A percentile compares a stretch with the other conserved stretches of the same genome.
These are phyloP conservation scores for Alternaria postmessia DNA, from an alignment of 2,329 filamentous ascomycete species.

Conservation along the genomic window DNA sequence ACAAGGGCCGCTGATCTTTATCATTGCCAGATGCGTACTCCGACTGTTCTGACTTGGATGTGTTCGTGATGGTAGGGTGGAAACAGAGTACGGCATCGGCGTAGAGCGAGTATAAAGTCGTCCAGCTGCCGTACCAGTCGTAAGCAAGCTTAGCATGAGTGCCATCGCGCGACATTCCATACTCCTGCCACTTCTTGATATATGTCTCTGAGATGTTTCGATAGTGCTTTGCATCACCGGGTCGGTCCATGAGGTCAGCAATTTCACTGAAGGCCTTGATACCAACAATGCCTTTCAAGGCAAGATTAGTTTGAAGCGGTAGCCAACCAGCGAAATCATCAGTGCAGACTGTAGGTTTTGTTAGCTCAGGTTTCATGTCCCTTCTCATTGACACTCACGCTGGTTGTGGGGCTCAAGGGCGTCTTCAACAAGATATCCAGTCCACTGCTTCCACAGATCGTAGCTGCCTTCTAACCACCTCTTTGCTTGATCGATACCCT, in stretches of 20 bases:
- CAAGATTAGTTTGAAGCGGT: constrained; percentile 81
- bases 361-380: constrained; percentile 10
- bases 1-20: constrained; percentile 32
- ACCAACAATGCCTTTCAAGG: constrained; percentile 83
- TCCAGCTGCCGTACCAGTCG: constrained; percentile 81
- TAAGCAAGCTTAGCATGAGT: constrained; percentile 82
- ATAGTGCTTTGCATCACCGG: constrained; percentile 66
- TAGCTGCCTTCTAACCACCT: constrained; percentile 76
- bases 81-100: constrained; percentile 83
- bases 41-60: constrained; percentile 6
- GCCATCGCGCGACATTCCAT: constrained; percentile 73
- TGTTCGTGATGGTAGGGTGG: constrained; percentile 64
- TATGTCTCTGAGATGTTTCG: constrained; percentile 71
- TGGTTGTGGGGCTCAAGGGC: constrained; percentile 78
- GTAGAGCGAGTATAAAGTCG: constrained; percentile 86
- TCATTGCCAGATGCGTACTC: constrained; percentile 16
- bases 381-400: constrained; percentile 51
- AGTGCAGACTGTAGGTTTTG: constrained; percentile 66
- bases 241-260: constrained; percentile 67
- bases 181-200: constrained; percentile 74
- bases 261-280: constrained; percentile 81
- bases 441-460: constrained; percentile 78
- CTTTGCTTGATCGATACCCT: constrained; percentile 65
- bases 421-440: constrained; percentile 77
- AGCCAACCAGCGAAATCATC: constrained; percentile 85